Base-by-base conservation (phyloP, 352 stramenopile genomes). In the Globisporangium viniferum region DNA sequence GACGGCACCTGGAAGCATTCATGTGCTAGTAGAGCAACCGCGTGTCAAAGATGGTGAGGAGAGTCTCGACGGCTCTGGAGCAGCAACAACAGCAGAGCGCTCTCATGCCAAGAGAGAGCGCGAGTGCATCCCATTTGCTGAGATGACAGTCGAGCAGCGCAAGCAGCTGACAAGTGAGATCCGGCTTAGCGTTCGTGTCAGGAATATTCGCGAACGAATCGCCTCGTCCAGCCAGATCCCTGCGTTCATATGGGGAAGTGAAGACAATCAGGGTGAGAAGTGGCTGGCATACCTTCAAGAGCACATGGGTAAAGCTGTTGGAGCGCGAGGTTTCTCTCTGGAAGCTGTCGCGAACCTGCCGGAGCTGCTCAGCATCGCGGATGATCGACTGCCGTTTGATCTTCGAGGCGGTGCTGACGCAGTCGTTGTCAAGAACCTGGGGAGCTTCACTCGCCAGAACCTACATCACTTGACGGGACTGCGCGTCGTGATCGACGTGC, bases 401-500 rank as follows among this genome's bases (percentile, higher is more conserved):
- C 8, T 55, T 27, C 48, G 48, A 2, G 48, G 48, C 20, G 7
- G 6, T 5, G 48, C 48, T 29, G 48, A 55, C 22, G 48, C 48
- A 29, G 48, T 55, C 48, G 20, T 55, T 55, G 48, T 55, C 48
- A 55, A 29, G 20, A 27, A 27, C 46, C 20, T 29, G 3, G 48
- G 48, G 48, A 29, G 15, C 2, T 55, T 55, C 48, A 55, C 48
- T 31, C 48, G n/a, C 8, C 48, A 55, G 20, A 29, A 29, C 31
- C n/a, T 55, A 5, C 48, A 55, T 29, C n/a, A 54, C 20, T 27
- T 55, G n/a, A 27, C 5, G 20, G 48, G 48, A 55, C 48, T 55
- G 18, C 20, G 48, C n/a, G 48, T 55, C 8, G 48, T 55, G 48
- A 55, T 55, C 48, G n/a, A 55, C n/a, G 48, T 55, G 48, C 48